phyloP scores from a whole-genome alignment of 495 filamentous ascomycete species.

The Aspergillus indologenus region DNA sequence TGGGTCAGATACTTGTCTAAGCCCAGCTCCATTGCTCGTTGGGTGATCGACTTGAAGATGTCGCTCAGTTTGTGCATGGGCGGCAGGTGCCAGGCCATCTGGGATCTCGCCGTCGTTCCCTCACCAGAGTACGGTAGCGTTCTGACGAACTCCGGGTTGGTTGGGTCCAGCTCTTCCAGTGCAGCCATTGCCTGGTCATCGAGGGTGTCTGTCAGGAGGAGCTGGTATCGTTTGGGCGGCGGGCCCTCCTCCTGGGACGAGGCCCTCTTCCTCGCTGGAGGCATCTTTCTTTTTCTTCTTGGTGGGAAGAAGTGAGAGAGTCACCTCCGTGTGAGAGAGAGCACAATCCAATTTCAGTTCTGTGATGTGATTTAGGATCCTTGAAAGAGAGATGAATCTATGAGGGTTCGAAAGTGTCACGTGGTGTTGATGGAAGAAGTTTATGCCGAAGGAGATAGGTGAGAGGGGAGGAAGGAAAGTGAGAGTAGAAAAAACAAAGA shows the following conservation, averaged over 20 bases:
- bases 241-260: background rate
- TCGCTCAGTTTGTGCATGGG: conserved; percentile 46
- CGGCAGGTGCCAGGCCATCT: conserved; percentile 33
- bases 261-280: background rate
- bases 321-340: background rate
- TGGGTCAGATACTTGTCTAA: conserved; percentile 34
- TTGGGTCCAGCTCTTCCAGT: background rate
- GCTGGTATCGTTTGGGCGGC: background rate
- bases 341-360: background rate
- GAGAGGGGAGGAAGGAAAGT: conserved; percentile 1
- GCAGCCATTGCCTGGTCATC: background rate
- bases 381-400: conserved; percentile 1
- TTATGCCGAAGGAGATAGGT: background rate
- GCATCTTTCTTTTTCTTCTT: background rate
- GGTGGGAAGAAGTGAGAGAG: background rate
- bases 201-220: background rate
- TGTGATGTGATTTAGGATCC: background rate
- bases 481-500: background rate
- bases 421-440: conserved; percentile 8
- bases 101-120: conserved; percentile 5
- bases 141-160: conserved; percentile 21
- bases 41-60: conserved; percentile 49
- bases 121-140: conserved; percentile 10
- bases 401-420: conserved; percentile 17
- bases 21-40: conserved; percentile 34